Evolutionary conservation across 106 monocot genomes (phyloP), one percentile per base, ranked within the genome.

Genomic region (Dioscorea zingiberensis): DNA sequence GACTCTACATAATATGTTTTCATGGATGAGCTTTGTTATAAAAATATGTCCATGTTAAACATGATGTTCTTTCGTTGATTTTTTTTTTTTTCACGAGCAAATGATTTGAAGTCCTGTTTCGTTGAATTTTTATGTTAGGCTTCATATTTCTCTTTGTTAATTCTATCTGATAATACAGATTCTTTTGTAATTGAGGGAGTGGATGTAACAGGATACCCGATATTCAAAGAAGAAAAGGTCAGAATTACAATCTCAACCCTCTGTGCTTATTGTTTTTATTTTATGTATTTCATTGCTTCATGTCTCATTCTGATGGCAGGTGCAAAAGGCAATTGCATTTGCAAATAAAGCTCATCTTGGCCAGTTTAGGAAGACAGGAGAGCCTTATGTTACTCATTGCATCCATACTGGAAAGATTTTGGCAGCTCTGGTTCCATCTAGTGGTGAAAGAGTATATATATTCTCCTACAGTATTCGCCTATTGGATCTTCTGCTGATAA

Each of bases 391-490:
- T 16, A 88, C 85, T 23, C 94, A 95, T 63, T 95, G 94, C 47
- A 85, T 95, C 63, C 83, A 90, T 74, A 95, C 94, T 5, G 94
- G 91, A 66, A 95, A 83, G 68, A 87, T 95, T 44, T 83, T 95
- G 62, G 94, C 94, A 65, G 94, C 91, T 71, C 76, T 95, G 71
- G 91, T 95, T 46, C 91, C 94, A 71, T 74, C 85, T 47, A 81
- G 54, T 67, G 94, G 94, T 62, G 47, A 81, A 61, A 63, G 91
- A 60, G 94, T 95, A 77, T 71, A 44, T 73, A n/a, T 61, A 30
- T n/a, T 45, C 13, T 22, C 63, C 51, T 13, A 19, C 38, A 38
- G 1, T 38, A n/a, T n/a, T n/a, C n/a, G 38, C 38, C 10, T 27
- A 53, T 53, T 53, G 51, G 4, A 19, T 53, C 14, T 53, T 16